Evolutionary conservation across 2,329 filamentous ascomycete genomes (phyloP).

Genomic region (Penicillium hesseltinei): DNA sequence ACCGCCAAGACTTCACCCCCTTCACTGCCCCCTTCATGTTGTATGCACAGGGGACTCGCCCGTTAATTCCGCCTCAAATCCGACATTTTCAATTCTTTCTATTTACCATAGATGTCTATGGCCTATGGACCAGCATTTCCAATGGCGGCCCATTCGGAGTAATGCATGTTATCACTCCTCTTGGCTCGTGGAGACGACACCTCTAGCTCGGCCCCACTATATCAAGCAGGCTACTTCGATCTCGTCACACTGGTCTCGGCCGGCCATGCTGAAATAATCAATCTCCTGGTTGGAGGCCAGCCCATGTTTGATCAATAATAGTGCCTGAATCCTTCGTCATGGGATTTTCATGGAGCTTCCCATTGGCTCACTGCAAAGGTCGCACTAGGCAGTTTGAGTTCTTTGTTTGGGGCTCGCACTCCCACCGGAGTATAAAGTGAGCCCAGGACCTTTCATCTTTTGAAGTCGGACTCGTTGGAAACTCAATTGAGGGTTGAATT

Average conservation of each 20-base stretch:
- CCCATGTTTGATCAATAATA: constrained; percentile 2
- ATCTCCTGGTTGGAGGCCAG: constrained; percentile 11
- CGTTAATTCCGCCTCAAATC: background rate
- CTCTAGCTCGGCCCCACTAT: background rate
- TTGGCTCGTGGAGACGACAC: constrained; percentile 3
- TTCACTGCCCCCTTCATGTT: background rate
- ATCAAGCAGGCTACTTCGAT: background rate
- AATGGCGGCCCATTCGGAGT: background rate
- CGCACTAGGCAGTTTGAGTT: background rate
- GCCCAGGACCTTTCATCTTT: background rate
- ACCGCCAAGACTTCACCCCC: constrained; percentile 6
- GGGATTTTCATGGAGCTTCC: background rate
- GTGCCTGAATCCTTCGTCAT: constrained; percentile 1
- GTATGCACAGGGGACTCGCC: background rate
- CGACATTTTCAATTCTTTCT: background rate
- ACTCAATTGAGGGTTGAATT: background rate
- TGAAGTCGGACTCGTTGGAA: background rate
- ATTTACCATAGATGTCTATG: background rate
- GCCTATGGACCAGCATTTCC: background rate
- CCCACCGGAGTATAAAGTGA: constrained; percentile 12
- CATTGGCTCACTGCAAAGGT: constrained; percentile 8
- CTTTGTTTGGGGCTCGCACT: background rate
- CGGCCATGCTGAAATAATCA: constrained; percentile 17
- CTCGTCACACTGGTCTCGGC: constrained; percentile 12
- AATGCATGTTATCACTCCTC: background rate